Evolutionary conservation across 371 early-diverging fungal genomes (phyloP).

Genomic region (Saksenaea vasiformis): DNA sequence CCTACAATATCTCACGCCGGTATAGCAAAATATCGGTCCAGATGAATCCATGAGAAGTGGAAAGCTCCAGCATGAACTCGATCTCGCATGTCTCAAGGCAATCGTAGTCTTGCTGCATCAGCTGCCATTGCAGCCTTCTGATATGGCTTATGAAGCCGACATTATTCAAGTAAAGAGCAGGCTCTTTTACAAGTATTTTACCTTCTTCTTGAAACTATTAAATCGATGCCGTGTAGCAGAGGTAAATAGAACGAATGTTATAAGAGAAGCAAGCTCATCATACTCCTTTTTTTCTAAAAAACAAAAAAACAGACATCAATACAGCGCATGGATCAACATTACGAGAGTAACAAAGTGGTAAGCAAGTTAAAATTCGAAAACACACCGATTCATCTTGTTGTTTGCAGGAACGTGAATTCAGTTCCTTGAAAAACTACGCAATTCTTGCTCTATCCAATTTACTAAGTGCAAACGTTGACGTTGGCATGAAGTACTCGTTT

Average conservation of each 20-base stretch:
- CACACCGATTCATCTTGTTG: no score
- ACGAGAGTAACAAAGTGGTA: neutral
- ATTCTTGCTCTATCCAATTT: constrained; percentile 89
- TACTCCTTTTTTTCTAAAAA: neutral
- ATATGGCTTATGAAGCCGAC: constrained; percentile 63
- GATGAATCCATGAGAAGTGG: constrained; percentile 48
- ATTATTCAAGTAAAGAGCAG: constrained; percentile 71
- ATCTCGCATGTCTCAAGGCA: constrained; percentile 82
- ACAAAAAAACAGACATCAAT: neutral
- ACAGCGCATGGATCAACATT: neutral
- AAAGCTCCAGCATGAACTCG: constrained; percentile 80
- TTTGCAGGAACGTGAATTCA: constrained; percentile 51
- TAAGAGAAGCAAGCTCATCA: neutral
- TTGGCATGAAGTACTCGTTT: constrained; percentile 87
- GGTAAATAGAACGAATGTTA: constrained; percentile 20
- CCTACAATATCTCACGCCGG: neutral
- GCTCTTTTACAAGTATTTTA: constrained; percentile 86
- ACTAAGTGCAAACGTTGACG: constrained; percentile 88
- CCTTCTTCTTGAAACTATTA: constrained; percentile 86
- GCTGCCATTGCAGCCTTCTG: constrained; percentile 82
- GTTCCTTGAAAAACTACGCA: constrained; percentile 78
- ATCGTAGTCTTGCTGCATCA: constrained; percentile 79
- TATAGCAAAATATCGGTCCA: constrained; percentile 39
- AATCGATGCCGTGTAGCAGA: constrained; percentile 81
- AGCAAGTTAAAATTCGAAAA: neutral